phyloP scores from a whole-genome alignment of 169 alveolate genomes.

The Eimeria praecox region DNA sequence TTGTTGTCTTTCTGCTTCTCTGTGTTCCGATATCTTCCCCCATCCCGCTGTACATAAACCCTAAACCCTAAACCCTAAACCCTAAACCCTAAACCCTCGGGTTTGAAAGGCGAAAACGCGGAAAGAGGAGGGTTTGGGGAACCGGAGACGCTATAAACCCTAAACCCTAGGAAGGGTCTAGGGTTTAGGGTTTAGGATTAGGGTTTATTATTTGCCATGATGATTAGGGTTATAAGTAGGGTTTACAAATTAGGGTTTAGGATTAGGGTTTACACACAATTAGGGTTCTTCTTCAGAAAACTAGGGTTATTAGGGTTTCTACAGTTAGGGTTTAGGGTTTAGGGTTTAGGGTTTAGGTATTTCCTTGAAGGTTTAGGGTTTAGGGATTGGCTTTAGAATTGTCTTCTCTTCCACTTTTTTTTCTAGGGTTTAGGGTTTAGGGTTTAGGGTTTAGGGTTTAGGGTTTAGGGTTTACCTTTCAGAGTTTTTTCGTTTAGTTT shows the following conservation, averaged over 20 bases:
- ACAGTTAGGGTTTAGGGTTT: neutral
- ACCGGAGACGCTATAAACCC: neutral
- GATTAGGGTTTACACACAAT: neutral
- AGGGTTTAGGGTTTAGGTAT: neutral
- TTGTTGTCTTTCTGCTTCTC: constrained; percentile 42
- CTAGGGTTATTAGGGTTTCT: neutral
- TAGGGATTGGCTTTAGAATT: too few species aligned
- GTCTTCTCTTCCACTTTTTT: too few species aligned
- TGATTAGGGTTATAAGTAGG: constrained; percentile 3
- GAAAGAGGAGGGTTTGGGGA: too few species aligned
- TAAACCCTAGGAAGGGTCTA: neutral
- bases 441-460: too few species aligned
- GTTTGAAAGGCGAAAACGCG: neutral
- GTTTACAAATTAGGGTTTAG: neutral
- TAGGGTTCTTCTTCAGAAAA: neutral
- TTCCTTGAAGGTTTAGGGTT: too few species aligned
- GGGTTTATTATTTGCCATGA: too few species aligned
- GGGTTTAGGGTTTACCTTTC: too few species aligned
- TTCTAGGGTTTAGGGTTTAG: too few species aligned
- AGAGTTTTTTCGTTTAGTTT: too few species aligned
- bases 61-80: constrained; percentile 54
- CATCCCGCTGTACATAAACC: constrained; percentile 68
- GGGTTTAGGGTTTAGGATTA: neutral
- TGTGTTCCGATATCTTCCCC: constrained; percentile 34
- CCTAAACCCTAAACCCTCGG: neutral